A percentile compares a stretch with the other conserved stretches of the same genome.
These are phyloP conservation scores for Clarireedia hainanense DNA, from an alignment of 2,329 filamentous ascomycete genomes.

Conservation along the genomic window DNA sequence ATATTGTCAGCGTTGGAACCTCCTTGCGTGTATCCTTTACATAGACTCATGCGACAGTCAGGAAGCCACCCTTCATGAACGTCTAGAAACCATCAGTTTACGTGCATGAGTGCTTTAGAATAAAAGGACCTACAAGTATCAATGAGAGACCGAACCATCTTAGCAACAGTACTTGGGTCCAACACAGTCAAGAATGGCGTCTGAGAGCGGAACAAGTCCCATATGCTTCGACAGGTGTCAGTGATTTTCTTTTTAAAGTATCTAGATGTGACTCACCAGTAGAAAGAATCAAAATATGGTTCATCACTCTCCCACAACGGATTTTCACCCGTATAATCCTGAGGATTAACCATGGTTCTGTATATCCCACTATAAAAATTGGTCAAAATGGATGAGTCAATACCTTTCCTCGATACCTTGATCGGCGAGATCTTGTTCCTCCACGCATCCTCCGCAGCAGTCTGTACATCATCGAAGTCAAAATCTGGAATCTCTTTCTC, in stretches of 20 bases:
- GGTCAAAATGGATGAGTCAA: constrained; percentile 45
- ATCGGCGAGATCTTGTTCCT: constrained; percentile 52
- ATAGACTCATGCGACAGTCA: constrained; percentile 53
- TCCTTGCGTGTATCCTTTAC: constrained; percentile 66
- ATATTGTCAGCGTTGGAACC: constrained; percentile 69
- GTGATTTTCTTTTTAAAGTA: not conserved
- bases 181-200: constrained; percentile 63
- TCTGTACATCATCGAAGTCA: constrained; percentile 51
- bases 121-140: constrained; percentile 50
- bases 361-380: constrained; percentile 67
- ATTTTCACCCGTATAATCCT: constrained; percentile 69
- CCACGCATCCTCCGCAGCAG: constrained; percentile 50
- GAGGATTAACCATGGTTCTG: constrained; percentile 60
- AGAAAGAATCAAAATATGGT: constrained; percentile 70
- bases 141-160: constrained; percentile 64
- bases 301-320: constrained; percentile 57
- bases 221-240: constrained; percentile 43
- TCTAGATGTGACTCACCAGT: constrained; percentile 31
- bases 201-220: constrained; percentile 64
- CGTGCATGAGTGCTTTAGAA: not conserved
- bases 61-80: constrained; percentile 42
- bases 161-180: constrained; percentile 53
- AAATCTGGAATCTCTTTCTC: constrained; percentile 59
- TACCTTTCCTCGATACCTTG: constrained; percentile 42
- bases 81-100: not conserved